These are phyloP conservation scores for Caloboletus inedulis DNA, from an alignment of 1,284 basidiomycete genomes.

Conservation along the genomic window DNA sequence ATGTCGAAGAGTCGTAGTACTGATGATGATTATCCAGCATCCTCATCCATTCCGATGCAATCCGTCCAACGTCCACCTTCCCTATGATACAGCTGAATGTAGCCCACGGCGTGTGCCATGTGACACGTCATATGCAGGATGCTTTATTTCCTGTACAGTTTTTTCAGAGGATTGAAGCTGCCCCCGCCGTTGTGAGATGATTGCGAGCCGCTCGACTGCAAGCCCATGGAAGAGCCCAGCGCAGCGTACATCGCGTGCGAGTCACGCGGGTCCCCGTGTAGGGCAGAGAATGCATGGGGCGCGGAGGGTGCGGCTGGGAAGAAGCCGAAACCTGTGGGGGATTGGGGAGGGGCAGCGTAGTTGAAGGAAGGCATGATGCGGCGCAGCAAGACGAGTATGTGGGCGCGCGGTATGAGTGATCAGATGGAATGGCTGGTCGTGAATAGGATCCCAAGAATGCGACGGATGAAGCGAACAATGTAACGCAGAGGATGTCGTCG, in stretches of 20 bases:
- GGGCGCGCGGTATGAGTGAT: not conserved
- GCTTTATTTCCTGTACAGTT: constrained; percentile 30
- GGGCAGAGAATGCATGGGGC: constrained; percentile 59
- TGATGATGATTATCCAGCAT: not conserved
- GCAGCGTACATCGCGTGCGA: constrained; percentile 62
- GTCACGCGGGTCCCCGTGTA: constrained; percentile 67
- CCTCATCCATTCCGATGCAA: constrained; percentile 1
- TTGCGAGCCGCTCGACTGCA: constrained; percentile 20
- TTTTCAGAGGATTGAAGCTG: constrained; percentile 28
- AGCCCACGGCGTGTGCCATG: not conserved
- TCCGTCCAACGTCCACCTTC: not conserved
- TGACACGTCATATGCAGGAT: not conserved
- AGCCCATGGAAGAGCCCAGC: constrained; percentile 40
- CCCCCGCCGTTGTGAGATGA: constrained; percentile 22
- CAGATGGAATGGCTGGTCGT: not conserved
- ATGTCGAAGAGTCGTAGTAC: constrained; percentile 20
- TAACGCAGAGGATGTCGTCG: constrained; percentile 9
- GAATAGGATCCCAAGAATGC: not conserved
- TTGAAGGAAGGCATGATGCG: constrained; percentile 47
- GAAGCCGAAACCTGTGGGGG: constrained; percentile 52
- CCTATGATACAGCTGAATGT: constrained; percentile 30
- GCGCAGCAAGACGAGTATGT: not conserved
- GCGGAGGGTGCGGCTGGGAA: constrained; percentile 59
- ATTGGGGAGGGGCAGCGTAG: constrained; percentile 38
- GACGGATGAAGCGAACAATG: constrained; percentile 9